Evolutionary conservation across 2,329 filamentous ascomycete genomes (phyloP).

Genomic region (Nothophaeocryptopus gaeumannii): DNA sequence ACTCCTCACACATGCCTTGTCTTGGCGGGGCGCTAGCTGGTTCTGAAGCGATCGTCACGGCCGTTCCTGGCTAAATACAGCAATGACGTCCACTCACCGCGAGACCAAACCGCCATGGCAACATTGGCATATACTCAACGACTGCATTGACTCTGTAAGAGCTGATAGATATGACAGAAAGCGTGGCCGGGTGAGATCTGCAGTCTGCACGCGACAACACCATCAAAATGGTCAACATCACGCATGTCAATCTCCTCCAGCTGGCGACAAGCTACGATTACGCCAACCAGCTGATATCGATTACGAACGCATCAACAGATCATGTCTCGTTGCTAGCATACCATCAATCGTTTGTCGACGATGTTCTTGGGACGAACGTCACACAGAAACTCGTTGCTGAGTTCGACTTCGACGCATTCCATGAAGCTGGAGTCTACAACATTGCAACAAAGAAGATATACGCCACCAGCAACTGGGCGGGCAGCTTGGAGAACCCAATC

Average conservation of each 20-base stretch:
- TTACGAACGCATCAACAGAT: conserved; percentile 31
- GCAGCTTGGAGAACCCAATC: conserved; percentile 32
- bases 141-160: too few species aligned
- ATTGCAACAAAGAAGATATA: conserved; percentile 41
- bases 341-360: conserved; percentile 30
- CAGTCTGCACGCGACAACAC: neutral
- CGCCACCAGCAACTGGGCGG: conserved; percentile 42
- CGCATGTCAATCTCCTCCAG: conserved; percentile 32
- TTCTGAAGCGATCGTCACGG: too few species aligned
- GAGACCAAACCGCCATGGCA: too few species aligned
- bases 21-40: too few species aligned
- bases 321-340: conserved; percentile 31
- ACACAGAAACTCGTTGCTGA: conserved; percentile 29
- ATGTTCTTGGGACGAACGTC: conserved; percentile 34
- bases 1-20: too few species aligned
- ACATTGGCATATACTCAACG: too few species aligned
- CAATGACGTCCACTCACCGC: too few species aligned
- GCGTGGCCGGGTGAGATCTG: too few species aligned
- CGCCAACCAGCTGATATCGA: conserved; percentile 27
- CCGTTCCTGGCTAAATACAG: too few species aligned
- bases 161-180: too few species aligned
- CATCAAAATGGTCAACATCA: conserved; percentile 35
- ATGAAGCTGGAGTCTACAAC: conserved; percentile 41
- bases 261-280: conserved; percentile 35
- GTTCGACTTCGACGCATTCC: conserved; percentile 34